A percentile compares a stretch with the other conserved stretches of the same genome.
phyloP scores from a whole-genome alignment of 1,284 basidiomycete species.

The Moesziomyces globuligerus region DNA sequence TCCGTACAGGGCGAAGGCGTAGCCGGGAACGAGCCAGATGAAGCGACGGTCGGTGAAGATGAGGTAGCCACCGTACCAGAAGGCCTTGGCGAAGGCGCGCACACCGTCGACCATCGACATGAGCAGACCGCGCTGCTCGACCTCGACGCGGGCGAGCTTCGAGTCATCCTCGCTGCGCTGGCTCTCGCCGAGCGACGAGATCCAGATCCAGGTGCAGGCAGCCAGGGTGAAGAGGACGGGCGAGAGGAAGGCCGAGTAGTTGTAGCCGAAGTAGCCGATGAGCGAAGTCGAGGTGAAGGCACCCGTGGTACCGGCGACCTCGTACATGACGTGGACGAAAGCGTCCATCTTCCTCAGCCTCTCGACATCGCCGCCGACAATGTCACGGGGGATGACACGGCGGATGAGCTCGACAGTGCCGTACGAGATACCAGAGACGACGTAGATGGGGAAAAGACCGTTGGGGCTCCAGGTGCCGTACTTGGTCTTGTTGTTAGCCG shows the following conservation, averaged over 20 bases:
- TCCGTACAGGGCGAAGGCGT: conserved; percentile 67
- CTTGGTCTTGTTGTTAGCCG: conserved; percentile 57
- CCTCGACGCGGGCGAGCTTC: conserved; percentile 30
- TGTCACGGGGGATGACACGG: conserved; percentile 66
- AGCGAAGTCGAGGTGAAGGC: conserved; percentile 67
- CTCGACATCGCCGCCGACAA: conserved; percentile 63
- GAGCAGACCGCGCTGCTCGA: conserved; percentile 28
- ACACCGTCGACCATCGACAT: conserved; percentile 52
- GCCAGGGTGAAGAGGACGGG: conserved; percentile 64
- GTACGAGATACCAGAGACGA: conserved; percentile 65
- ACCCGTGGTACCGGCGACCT: conserved; percentile 68
- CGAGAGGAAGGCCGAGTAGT: conserved; percentile 65
- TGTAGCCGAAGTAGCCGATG: conserved; percentile 67
- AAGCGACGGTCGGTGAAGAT: conserved; percentile 64
- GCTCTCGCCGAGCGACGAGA: conserved; percentile 51
- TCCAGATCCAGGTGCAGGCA: conserved; percentile 55
- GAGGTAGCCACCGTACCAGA: conserved; percentile 64
- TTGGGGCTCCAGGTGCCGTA: conserved; percentile 67
- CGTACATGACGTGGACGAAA: conserved; percentile 68
- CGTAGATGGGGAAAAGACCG: conserved; percentile 65
- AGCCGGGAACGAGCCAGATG: conserved; percentile 67
- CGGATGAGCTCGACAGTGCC: conserved; percentile 69
- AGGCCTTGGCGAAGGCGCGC: conserved; percentile 62
- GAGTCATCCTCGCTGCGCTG: conserved; percentile 33
- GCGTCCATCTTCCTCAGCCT: conserved; percentile 68